Conservation (phyloP, 345 rosid species). For the Lagerstroemia speciosa region DNA sequence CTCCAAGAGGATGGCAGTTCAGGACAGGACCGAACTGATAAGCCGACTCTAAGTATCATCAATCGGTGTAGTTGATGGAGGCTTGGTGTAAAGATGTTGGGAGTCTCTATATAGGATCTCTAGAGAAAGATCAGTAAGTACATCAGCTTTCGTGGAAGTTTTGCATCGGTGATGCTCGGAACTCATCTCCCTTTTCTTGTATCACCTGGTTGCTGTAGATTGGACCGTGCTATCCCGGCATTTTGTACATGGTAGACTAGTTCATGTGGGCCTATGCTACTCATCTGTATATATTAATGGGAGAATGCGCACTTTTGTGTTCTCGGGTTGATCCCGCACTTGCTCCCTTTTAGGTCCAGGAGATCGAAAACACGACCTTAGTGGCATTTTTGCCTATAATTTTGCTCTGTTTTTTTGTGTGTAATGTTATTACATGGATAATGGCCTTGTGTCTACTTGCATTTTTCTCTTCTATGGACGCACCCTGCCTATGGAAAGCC, state of each 20-base stretch:
- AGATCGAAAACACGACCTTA: neutral
- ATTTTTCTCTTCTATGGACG: too few relatives aligned
- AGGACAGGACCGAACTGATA: constrained; percentile 31
- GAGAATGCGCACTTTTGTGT: neutral
- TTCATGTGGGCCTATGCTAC: neutral
- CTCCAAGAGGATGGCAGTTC: constrained; percentile 44
- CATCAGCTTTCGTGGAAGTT: neutral
- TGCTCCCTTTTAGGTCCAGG: neutral
- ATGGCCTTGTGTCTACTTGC: neutral
- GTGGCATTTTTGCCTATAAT: neutral
- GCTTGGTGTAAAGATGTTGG: too few relatives aligned
- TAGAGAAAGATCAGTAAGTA: neutral
- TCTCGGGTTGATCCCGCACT: neutral
- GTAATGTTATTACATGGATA: neutral
- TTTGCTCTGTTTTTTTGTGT: neutral
- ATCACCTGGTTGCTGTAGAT: neutral
- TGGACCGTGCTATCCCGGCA: neutral
- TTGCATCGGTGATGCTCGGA: neutral
- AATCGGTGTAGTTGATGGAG: too few relatives aligned
- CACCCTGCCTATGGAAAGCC: too few relatives aligned
- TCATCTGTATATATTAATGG: constrained; percentile 4
- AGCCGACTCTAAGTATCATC: constrained; percentile 14
- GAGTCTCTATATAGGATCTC: neutral
- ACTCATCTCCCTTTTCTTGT: neutral
- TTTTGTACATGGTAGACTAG: constrained; percentile 10